These are phyloP conservation scores for Quercus lobata DNA, from an alignment of 331 rosid genomes.

Conservation along the genomic window DNA sequence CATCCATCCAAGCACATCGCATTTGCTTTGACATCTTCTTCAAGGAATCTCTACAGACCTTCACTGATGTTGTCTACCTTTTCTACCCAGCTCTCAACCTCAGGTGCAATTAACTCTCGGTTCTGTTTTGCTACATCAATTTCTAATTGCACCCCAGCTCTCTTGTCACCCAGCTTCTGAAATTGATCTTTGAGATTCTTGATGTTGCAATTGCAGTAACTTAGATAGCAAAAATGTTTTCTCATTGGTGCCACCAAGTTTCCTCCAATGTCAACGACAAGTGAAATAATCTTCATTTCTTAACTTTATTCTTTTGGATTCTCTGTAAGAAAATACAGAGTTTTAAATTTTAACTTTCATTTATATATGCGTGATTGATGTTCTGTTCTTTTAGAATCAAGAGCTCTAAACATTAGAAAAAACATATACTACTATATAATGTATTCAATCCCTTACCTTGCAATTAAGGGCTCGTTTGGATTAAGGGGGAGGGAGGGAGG, in stretches of 20 bases:
- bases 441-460: no score
- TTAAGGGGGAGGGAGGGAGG: no score
- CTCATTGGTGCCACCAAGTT: background rate
- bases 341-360: no score
- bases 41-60: background rate
- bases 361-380: no score
- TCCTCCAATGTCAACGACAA: background rate
- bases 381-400: no score
- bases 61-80: background rate
- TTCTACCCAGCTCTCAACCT: constrained; percentile 13
- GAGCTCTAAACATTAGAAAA: no score
- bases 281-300: constrained; percentile 1
- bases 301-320: background rate
- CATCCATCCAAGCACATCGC: constrained; percentile 6
- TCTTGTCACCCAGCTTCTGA: background rate
- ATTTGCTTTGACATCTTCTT: background rate
- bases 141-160: background rate
- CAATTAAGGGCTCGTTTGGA: no score
- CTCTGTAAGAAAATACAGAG: no score
- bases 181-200: background rate
- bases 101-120: background rate
- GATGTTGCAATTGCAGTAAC: background rate
- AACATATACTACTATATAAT: no score
- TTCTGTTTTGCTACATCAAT: constrained; percentile 14
- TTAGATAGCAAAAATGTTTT: background rate